phyloP scores from a whole-genome alignment of 768 basidiomycete genomes.

The Porpolomopsis calyptriformis region DNA sequence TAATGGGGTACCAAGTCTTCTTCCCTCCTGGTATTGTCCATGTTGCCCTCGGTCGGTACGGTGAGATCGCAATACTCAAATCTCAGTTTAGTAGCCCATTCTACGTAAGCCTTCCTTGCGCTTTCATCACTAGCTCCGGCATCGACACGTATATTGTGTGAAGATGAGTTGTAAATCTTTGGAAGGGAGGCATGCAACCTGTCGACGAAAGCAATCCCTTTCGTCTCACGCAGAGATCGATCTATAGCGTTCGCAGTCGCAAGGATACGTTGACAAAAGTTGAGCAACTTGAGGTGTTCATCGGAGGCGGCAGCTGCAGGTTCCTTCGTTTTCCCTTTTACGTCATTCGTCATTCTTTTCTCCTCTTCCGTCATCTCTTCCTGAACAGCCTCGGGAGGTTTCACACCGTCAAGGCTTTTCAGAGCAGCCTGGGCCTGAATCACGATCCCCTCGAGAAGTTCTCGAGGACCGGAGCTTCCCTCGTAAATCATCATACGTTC shows the following conservation, averaged over 20 bases:
- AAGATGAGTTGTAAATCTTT: conserved; percentile 48
- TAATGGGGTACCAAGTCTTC: conserved; percentile 57
- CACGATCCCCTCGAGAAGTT: conserved; percentile 81
- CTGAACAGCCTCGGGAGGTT: conserved; percentile 33
- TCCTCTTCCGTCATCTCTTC: conserved; percentile 81
- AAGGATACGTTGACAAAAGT: conserved; percentile 81
- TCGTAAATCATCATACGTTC: conserved; percentile 84
- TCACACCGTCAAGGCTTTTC: conserved; percentile 70
- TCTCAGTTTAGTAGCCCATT: conserved; percentile 73
- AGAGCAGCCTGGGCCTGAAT: conserved; percentile 90
- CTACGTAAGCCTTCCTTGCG: conserved; percentile 57
- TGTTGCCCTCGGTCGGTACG: conserved; percentile 25
- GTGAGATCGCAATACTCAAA: conserved; percentile 92
- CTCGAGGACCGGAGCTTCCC: conserved; percentile 83
- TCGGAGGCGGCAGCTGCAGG: conserved; percentile 38
- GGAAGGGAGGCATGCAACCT: conserved; percentile 69
- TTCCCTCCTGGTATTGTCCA: conserved; percentile 15
- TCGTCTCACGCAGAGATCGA: conserved; percentile 76
- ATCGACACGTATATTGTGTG: conserved; percentile 32
- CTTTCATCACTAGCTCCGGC: conserved; percentile 56
- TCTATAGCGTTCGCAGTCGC: conserved; percentile 79
- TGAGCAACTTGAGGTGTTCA: conserved; percentile 67
- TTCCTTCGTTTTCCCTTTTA: conserved; percentile 61
- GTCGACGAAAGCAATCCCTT: conserved; percentile 78
- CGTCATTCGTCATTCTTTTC: conserved; percentile 67